Conservation (phyloP, 345 rosid species). For the Trapa bicornis region DNA sequence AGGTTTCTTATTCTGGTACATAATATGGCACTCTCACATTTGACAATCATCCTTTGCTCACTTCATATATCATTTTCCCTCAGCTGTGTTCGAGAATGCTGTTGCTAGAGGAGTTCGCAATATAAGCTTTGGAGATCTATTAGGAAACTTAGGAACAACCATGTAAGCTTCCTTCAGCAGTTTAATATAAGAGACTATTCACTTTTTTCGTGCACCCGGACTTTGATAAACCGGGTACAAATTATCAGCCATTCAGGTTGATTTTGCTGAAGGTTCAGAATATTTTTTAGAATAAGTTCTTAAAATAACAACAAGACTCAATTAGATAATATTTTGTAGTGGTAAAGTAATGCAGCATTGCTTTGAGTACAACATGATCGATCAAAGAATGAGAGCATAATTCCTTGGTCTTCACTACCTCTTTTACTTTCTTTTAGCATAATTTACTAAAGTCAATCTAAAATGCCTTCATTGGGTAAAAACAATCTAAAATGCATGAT, state of each 20-base stretch:
- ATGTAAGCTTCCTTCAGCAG: conserved; percentile 37
- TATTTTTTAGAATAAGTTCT: too few species aligned
- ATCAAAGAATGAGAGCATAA: too few species aligned
- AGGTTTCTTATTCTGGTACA: conserved; percentile 23
- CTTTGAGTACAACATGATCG: too few species aligned
- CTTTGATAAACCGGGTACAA: too few species aligned
- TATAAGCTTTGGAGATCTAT: conserved; percentile 85
- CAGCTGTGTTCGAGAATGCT: conserved; percentile 77
- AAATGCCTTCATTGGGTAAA: too few species aligned
- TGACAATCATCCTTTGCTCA: not conserved
- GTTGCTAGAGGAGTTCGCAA: conserved; percentile 73
- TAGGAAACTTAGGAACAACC: conserved; percentile 76
- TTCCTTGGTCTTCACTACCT: not conserved
- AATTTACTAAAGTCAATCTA: not conserved
- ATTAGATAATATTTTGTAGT: too few species aligned
- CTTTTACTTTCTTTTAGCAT: not conserved
- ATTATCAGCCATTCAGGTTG: too few species aligned
- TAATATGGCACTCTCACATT: conserved; percentile 1
- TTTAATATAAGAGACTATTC: not conserved
- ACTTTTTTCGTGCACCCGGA: too few species aligned
- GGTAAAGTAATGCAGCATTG: too few species aligned
- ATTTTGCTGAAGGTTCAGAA: too few species aligned
- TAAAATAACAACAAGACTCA: too few species aligned
- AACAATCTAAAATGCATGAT: too few species aligned
- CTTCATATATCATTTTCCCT: conserved; percentile 12